Conservation (phyloP, 371 early-diverging fungal species). For the Zychaea mexicana region DNA sequence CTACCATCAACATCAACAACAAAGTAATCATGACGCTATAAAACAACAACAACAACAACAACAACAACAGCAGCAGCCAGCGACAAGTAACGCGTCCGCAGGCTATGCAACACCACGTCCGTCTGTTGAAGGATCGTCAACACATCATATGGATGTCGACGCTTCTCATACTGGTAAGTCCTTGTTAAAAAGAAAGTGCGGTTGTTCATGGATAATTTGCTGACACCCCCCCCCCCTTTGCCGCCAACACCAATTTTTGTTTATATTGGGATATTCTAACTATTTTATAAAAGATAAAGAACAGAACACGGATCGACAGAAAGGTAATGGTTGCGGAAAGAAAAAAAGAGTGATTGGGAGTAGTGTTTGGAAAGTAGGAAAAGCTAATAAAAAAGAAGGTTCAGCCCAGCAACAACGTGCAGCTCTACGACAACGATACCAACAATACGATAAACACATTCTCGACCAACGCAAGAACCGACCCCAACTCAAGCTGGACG, state of each 20-base stretch:
- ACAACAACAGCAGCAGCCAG: constrained; percentile 8
- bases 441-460: constrained; percentile 35
- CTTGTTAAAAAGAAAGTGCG: background rate
- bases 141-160: constrained; percentile 11
- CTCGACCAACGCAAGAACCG: constrained; percentile 38
- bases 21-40: no score
- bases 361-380: no score
- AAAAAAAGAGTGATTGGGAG: background rate
- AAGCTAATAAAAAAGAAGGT: background rate
- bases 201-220: no score
- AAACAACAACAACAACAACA: background rate
- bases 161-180: background rate
- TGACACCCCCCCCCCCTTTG: no score
- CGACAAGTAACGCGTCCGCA: constrained; percentile 6
- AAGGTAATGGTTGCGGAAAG: background rate
- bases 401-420: constrained; percentile 13
- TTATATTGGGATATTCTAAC: no score
- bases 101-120: constrained; percentile 17
- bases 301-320: background rate
- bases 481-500: constrained; percentile 64
- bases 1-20: constrained; percentile 5
- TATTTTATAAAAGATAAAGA: background rate
- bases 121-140: constrained; percentile 9
- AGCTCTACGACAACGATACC: constrained; percentile 21
- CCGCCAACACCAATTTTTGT: no score